Evolutionary conservation across 768 basidiomycete genomes (phyloP), one percentile per base, ranked within the genome.

Genomic region (Russula olivacea): DNA sequence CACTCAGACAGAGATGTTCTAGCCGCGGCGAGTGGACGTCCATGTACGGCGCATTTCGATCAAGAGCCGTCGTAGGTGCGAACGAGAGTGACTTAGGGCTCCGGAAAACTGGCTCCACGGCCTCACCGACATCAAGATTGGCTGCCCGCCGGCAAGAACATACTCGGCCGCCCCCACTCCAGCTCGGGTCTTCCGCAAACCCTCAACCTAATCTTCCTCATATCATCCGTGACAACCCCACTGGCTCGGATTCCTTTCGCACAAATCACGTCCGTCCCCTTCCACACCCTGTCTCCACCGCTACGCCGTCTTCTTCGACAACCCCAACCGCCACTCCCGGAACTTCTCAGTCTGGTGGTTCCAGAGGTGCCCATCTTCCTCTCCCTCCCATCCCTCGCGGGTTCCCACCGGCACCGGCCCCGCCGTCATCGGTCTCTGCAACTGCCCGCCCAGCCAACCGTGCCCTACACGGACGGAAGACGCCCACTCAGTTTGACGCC

Each of bases 121-220:
- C 71, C 62, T 57, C 69, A 45, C 34, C 69, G 59, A 55, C 61
- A 36, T 36, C 59, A 55, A 50, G 72, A 71, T 30, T 68, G 66
- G 73, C 51, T 64, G 72, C 58, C 73, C 72, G 66, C 59, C 30
- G 71, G 60, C 17, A 72, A 74, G 83, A 88, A 67, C 81, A 76
- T 56, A 81, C 78, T 45, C 77, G 93, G 63, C 93, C 93, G 4
- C 88, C 93, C 0, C 93, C 93, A 0, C 76, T 96, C n/a, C 84
- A 88, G 67, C 78, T 96, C 11, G 79, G 59, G 10, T 53, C 82
- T 19, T 78, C 79, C 0, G 79, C 79, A 62, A 71, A 79, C 12
- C 76, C 77, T 4, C 77, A 85, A 45, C 75, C 78, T 17, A 86
- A 88, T 70, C 82, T 93, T 1, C 92, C 92, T 7, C 84, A 83